These are phyloP conservation scores for Stentor roeselii DNA, from an alignment of 73 alveolate genomes.

Conservation along the genomic window DNA sequence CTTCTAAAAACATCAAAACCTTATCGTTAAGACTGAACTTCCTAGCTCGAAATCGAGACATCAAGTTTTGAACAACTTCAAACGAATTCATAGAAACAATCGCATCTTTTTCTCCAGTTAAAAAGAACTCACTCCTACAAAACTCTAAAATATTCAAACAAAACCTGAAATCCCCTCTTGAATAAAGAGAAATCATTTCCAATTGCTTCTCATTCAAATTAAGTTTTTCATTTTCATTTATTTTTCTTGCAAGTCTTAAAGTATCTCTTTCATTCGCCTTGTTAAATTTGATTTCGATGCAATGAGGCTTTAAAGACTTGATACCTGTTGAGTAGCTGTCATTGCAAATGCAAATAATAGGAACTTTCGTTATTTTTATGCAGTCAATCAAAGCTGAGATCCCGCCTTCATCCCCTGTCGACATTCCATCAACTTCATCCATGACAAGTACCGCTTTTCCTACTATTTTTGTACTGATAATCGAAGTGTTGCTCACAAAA, in stretches of 20 bases:
- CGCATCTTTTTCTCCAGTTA: neutral
- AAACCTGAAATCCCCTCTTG: conserved; percentile 89
- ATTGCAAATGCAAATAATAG: conserved; percentile 97
- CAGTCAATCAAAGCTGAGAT: conserved; percentile 85
- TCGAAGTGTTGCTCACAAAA: conserved; percentile 41
- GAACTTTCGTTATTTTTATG: conserved; percentile 90
- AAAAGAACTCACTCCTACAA: conserved; percentile 16
- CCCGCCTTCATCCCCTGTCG: conserved; percentile 98
- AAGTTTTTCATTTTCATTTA: conserved; percentile 80
- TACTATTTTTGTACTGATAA: conserved; percentile 37
- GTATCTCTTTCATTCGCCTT: conserved; percentile 78
- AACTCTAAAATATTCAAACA: conserved; percentile 82
- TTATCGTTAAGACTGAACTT: conserved; percentile 59
- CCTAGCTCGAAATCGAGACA: conserved; percentile 54
- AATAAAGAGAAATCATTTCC: conserved; percentile 69
- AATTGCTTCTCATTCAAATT: conserved; percentile 64
- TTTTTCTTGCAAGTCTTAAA: conserved; percentile 62
- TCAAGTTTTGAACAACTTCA: conserved; percentile 86
- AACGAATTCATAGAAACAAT: conserved; percentile 73
- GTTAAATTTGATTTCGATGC: conserved; percentile 90
- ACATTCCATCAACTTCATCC: conserved; percentile 99
- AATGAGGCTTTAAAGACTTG: conserved; percentile 76
- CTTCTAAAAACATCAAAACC: conserved; percentile 85
- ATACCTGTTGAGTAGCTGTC: conserved; percentile 84
- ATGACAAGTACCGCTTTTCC: conserved; percentile 77